phyloP scores from a whole-genome alignment of 352 stramenopile genomes.

The Pythium apleroticum region DNA sequence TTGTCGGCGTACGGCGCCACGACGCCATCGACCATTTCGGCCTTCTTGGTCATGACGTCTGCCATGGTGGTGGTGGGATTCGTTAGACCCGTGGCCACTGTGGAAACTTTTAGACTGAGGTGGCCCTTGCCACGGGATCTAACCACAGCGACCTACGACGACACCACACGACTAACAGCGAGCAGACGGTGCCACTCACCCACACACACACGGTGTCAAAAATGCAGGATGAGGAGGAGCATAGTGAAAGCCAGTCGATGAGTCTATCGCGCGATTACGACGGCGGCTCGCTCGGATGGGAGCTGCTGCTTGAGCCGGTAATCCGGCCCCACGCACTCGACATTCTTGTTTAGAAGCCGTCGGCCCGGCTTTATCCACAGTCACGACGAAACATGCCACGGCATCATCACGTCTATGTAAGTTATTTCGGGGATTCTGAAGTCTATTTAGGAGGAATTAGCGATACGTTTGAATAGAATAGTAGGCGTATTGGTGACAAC shows the following conservation, averaged over 20 bases:
- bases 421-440: not conserved
- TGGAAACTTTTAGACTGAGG: slow-evolving; percentile 23
- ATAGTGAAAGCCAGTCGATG: slow-evolving; percentile 7
- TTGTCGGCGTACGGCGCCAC: slow-evolving; percentile 10
- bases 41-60: not conserved
- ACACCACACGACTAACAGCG: not conserved
- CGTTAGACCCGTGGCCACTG: not conserved
- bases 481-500: not conserved
- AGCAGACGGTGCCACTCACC: not conserved
- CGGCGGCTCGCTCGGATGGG: not conserved
- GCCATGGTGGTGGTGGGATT: no score
- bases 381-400: slow-evolving; percentile 22
- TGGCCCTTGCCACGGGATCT: no score
- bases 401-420: slow-evolving; percentile 19
- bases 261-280: slow-evolving; percentile 3
- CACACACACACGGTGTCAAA: not conserved
- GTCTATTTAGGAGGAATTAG: not conserved
- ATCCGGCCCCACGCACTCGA: not conserved
- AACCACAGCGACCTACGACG: no score
- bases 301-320: not conserved
- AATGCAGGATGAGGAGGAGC: not conserved
- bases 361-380: slow-evolving; percentile 9
- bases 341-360: slow-evolving; percentile 1
- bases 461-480: not conserved
- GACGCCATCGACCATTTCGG: slow-evolving; percentile 2